Base-by-base conservation (phyloP, 768 basidiomycete species). In the Holtermannia corniformis region DNA sequence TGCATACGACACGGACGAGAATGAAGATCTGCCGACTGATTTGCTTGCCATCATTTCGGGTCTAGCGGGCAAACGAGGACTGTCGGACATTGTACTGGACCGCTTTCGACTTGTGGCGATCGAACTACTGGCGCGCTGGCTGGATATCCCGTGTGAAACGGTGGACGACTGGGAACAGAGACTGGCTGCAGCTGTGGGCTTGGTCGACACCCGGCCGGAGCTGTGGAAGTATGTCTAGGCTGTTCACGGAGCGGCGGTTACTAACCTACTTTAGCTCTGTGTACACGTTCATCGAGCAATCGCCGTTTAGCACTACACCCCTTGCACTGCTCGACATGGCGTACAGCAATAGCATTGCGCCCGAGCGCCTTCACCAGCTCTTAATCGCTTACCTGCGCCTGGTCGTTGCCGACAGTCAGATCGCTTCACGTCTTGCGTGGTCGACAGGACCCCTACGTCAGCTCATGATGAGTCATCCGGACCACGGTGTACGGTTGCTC, bases 351-450 rank as follows among this genome's bases (percentile, higher is more conserved):
- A 54, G 62, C 1, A 54, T 76, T 45, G 76, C 82, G 32, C 50
- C 69, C 4, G 62, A 64, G 19, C 76, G 78, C n/a, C 72, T 91
- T 12, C 86, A 91, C 21, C 76, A 76, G 47, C 70, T 85, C 0
- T 78, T 95, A 26, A 76, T 93, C 42, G 80, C 86, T 0, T 87
- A 91, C 63, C 86, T 86, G 65, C 83, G 91, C 37, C 78, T 93
- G 46, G 76, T 91, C 16, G 77, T 79, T 64, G 81, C 81, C 21
- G 89, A 87, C 67, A 81, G 82, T 14, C 75, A 81, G 56, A 77
- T 91, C 19, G 83, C 87, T 2, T 55, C 64, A 14, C 73, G 79
- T 14, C 72, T 82, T n/a, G 62, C 72, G 27, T 93, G 90, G 89
- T 68, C 80, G 2, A 49, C 74, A 13, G 64, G 72, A 0, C 70